Evolutionary conservation across 1,284 basidiomycete genomes (phyloP), one percentile per base, ranked within the genome.

Genomic region (Psilocybe mexicana): DNA sequence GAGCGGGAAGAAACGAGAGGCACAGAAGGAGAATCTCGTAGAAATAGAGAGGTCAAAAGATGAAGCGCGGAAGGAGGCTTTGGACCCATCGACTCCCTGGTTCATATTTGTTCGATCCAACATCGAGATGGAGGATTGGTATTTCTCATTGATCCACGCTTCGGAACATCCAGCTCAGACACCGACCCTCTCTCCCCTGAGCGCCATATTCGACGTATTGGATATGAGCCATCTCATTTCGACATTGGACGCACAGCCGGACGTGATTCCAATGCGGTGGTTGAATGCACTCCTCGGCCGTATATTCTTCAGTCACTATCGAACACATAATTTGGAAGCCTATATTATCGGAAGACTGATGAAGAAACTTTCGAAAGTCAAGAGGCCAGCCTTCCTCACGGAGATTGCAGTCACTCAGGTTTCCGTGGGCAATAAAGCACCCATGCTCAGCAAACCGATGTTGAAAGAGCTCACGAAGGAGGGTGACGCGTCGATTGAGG

Each of bases 221-320:
- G 93, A 97, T 72, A 97, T 98, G 94, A 80, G 85, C 48, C 79
- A 84, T 62, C 82, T 99, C 36, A 88, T 98, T 51, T 77, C 87
- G 11, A 92, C 88, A 1, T 82, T 99, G 60, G 96, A 98, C 76
- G 88, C 89, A 62, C 89, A 94, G 67, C 92, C 95, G 2, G 96
- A 98, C 70, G 91, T 95, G 49, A 95, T 98, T 58, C 94, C 94
- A 1, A 92, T 96, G 82, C 88, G 96, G 14, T 99, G 97, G 96
- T 80, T 98, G 53, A 99, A 99, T 68, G 96, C 94, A 0, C 76
- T 98, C 53, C 72, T 98, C 52, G 96, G 96, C 1, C 88, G 96
- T 23, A 72, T 98, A 43, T 98, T 98, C 79, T 92, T 96, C 75
- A 92, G 90, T 63, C 87, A 93, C 68, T 96, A 97, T 72, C 86